Evolutionary conservation across 192 early-diverging fungal species (phyloP), one percentile per base, ranked within the genome.

Genomic region (Coemansia sp.): DNA sequence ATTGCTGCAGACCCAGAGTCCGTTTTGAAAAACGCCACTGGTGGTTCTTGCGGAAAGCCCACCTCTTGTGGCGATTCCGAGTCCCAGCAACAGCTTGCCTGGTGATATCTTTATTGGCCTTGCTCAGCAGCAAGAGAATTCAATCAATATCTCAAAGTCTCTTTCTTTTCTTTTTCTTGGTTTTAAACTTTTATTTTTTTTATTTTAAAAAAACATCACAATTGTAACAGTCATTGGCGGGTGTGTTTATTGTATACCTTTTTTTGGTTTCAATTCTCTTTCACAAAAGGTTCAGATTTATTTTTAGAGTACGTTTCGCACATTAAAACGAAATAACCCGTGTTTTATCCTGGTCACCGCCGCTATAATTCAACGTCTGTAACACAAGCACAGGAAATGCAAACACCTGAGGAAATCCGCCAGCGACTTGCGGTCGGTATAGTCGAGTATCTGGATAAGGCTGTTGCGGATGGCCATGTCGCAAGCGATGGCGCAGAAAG

Each of bases 1-100:
- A 88, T 89, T 49, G 88, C 86, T 7, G 84, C 77, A n/a, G 75
- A 82, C 68, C 86, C 87, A 7, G 85, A 85, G 15, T 66, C 78
- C 9, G 74, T 84, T 15, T 67, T 81, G 57, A 76, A 71, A 74
- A 77, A 62, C 59, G 84, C 76, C 60, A n/a, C 57, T 41, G 73
- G 72, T 13, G 70, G 72, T 16, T 67, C 76, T 9, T 83, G 80
- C 32, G 74, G 83, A 58, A 75, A 80, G 75, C 71, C 73, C 36
- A 61, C 66, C 0, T 40, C 74, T 37, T 84, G 77, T 40, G 82
- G 77, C 66, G 82, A 78, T 51, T 6, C 82, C 11, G 68, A 72
- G 47, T 42, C 74, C 9, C 69, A 72, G 60, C 67, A 76, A 36
- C 73, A 84, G 70, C 82, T 84, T 40, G 70, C 73, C 21, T 84